These are phyloP conservation scores for Amoebophrya sp. DNA, from an alignment of 169 alveolate species.

Conservation along the genomic window DNA sequence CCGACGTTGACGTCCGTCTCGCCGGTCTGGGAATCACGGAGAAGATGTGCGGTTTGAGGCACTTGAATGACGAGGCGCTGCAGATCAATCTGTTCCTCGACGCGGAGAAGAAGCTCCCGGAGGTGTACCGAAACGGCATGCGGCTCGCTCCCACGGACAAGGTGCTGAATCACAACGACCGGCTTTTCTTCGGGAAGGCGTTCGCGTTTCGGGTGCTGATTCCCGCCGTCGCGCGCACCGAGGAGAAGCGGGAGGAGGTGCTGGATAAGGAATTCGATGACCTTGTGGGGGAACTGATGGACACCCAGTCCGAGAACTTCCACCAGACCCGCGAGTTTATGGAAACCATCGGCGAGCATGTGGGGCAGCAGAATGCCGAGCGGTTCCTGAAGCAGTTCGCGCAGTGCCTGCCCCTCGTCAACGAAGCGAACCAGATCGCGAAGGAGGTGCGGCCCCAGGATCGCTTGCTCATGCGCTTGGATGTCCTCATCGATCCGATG, in stretches of 20 bases:
- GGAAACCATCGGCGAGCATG: background rate
- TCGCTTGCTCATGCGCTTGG: background rate
- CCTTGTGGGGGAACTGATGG: background rate
- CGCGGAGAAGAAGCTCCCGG: background rate
- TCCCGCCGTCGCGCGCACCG: background rate
- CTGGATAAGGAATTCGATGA: background rate
- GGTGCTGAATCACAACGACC: background rate
- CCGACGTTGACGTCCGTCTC: background rate
- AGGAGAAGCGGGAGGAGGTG: background rate
- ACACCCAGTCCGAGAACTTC: background rate
- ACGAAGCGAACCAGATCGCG: background rate
- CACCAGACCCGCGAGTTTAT: background rate
- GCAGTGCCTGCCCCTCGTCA: constrained; percentile 1
- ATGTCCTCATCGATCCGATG: background rate
- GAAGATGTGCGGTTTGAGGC: background rate
- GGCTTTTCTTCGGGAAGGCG: background rate
- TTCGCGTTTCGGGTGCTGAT: background rate
- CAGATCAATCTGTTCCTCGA: background rate
- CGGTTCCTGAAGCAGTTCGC: background rate
- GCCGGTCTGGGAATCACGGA: background rate
- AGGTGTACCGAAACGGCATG: background rate
- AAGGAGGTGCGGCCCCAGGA: background rate
- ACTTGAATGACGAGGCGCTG: background rate
- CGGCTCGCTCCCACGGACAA: background rate
- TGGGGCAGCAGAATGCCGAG: background rate